These are phyloP conservation scores for Fusarium protoensiforme DNA, from an alignment of 2,329 filamentous ascomycete species.

Conservation along the genomic window DNA sequence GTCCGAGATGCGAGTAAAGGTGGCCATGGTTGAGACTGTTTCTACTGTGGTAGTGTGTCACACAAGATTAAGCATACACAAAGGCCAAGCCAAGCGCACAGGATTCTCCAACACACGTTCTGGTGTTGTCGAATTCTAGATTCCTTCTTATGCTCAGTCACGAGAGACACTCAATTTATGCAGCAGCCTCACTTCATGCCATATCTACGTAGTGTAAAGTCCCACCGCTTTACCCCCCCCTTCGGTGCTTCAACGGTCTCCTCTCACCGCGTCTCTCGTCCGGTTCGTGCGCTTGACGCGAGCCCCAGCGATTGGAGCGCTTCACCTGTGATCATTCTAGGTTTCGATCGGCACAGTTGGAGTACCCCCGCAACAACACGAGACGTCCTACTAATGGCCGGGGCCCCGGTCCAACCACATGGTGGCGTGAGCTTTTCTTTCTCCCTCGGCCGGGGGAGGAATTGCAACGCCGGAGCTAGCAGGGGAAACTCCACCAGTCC, in stretches of 20 bases:
- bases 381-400: conserved; percentile 7
- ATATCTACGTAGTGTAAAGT: not conserved
- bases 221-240: not conserved
- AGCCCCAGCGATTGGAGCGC: conserved; percentile 26
- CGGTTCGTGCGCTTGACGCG: conserved; percentile 33
- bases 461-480: conserved; percentile 3
- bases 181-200: not conserved
- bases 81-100: not conserved
- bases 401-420: not conserved
- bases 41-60: not conserved
- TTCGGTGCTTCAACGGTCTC: conserved; percentile 11
- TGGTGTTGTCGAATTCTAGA: not conserved
- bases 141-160: not conserved
- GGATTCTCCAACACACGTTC: not conserved
- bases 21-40: conserved; percentile 66
- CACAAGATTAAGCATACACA: not conserved
- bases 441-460: conserved; percentile 5
- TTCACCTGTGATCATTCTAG: not conserved
- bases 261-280: conserved; percentile 1
- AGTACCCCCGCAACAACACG: conserved; percentile 18
- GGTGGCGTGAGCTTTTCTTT: conserved; percentile 15
- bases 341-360: not conserved
- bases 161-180: conserved; percentile 1
- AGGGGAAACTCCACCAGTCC: not conserved
- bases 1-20: conserved; percentile 75